Evolutionary conservation across 805 yeast genomes (phyloP), one percentile per base, ranked within the genome.

Genomic region (Ogataea pilisensis): DNA sequence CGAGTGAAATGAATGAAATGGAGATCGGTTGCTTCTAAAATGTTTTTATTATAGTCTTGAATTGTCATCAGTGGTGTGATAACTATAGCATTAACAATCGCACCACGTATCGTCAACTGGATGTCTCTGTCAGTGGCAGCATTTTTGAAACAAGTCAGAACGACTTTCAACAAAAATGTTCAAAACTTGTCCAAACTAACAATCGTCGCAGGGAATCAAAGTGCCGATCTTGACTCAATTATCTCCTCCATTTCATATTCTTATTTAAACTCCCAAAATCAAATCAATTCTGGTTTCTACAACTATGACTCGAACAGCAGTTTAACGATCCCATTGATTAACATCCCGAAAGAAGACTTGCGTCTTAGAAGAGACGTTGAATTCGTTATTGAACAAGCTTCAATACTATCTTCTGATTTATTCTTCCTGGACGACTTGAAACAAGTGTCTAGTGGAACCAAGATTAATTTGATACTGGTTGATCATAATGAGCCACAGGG

Each of bases 181-280:
- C 11, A 42, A 5, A 28, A 25, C 1, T 19, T 44, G 14, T 17
- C 31, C 27, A 37, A 30, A 26, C 7, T 55, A 14, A 48, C 54
- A 1, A 54, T 82, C 18, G 90, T 82, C 0, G 66, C 83, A 0
- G 97, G 97, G 1, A 89, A 89, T 55, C 93, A 88, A 54, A 77
- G 93, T 4, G 90, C 93, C 0, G 89, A 91, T 61, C 66, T 93
- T 65, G 99, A 91, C 61, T 90, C 97, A 0, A 83, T 89, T 25
- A 75, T 87, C 2, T 73, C 83, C 41, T 82, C 97, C 0, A 66
- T 93, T 5, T 55, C 84, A 3, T 85, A 80, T 54, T 80, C 96
- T 0, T 87, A 76, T 53, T 71, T 82, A 44, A 62, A 65, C 22
- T 63, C 69, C 39, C 12, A 28, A 4, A 28, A 14, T 39, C 11